These are phyloP conservation scores for Colletotrichum euphorbiae DNA, from an alignment of 2,329 filamentous ascomycete genomes.

Conservation along the genomic window DNA sequence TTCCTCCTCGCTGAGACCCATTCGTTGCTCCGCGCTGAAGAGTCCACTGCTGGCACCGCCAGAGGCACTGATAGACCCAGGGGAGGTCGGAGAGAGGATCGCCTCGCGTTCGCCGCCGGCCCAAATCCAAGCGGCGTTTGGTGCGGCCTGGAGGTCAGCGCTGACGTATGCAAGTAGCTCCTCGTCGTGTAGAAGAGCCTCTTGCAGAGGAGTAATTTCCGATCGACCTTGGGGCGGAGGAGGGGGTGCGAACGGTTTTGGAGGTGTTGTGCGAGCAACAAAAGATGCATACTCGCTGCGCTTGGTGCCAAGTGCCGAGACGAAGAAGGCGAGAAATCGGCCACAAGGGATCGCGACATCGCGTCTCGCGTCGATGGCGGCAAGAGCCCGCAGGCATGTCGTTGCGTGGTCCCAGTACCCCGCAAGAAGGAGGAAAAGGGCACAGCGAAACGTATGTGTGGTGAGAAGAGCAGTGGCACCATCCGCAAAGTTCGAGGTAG, in stretches of 20 bases:
- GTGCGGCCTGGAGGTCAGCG: constrained; percentile 85
- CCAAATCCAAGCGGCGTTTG: constrained; percentile 88
- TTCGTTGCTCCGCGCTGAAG: constrained; percentile 60
- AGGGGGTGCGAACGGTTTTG: constrained; percentile 46
- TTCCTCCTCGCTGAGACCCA: constrained; percentile 67
- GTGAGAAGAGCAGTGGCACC: constrained; percentile 81
- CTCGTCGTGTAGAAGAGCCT: constrained; percentile 73
- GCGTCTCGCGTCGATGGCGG: constrained; percentile 76
- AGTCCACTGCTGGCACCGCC: constrained; percentile 51
- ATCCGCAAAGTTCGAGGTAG: constrained; percentile 69
- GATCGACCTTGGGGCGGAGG: constrained; percentile 41
- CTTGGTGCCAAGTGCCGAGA: constrained; percentile 72
- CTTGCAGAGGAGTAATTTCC: constrained; percentile 47
- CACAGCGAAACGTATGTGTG: constrained; percentile 87
- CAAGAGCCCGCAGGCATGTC: constrained; percentile 77
- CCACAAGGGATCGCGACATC: constrained; percentile 83
- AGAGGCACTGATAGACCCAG: constrained; percentile 34
- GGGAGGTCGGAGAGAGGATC: constrained; percentile 39
- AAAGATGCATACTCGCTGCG: constrained; percentile 59
- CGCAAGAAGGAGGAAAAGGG: constrained; percentile 81
- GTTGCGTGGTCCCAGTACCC: constrained; percentile 79
- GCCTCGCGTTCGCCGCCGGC: constrained; percentile 66
- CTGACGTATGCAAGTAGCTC: constrained; percentile 89
- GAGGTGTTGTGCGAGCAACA: constrained; percentile 49
- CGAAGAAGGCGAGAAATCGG: constrained; percentile 84